Evolutionary conservation across 805 yeast genomes (phyloP), one percentile per base, ranked within the genome.

Genomic region (Zygosaccharomyces lentus): DNA sequence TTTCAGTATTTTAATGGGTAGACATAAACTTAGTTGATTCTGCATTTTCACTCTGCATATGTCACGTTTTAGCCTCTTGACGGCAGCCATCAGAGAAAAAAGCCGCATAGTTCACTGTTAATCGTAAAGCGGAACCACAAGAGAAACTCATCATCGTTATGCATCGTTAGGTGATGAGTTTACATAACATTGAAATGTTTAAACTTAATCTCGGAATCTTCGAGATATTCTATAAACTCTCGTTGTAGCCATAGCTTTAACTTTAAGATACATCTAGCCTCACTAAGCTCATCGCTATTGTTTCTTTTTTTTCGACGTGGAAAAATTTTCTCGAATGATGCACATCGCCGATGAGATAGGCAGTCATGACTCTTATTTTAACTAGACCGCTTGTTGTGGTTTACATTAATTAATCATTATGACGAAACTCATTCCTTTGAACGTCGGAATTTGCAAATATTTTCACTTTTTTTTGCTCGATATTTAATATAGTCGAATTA

Each of bases 81-180:
- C 29, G 45, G 45, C 45, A 41, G 36, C 34, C 13, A 13, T 34
- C 45, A 37, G 45, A 41, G 45, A 41, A 34, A 34, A 29, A 29
- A 32, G 45, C 35, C 45, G 45, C 38, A 19, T 13, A 24, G 23
- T 24, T 32, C 10, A 25, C n/a, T 13, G 16, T 29, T 24, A 31
- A 15, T 31, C 45, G 27, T 41, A 34, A 41, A 41, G 45, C 25
- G 34, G 39, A 41, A 34, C 43, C 29, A 24, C 35, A 39, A 39
- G 43, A 39, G 43, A 39, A 34, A 17, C 23, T 15, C 30, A 10
- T 19, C 6, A 37, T 6, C 9, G n/a, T 8, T 29, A 10, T 8
- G 3, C 13, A 7, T 27, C 12, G 12, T 9, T 5, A 13, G n/a
- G 5, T 12, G 32, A 13, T 13, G 32, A 13, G 6, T 15, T n/a